Base-by-base conservation (phyloP, 164 flowering plant genomes). In the Euptelea pleiosperma region DNA sequence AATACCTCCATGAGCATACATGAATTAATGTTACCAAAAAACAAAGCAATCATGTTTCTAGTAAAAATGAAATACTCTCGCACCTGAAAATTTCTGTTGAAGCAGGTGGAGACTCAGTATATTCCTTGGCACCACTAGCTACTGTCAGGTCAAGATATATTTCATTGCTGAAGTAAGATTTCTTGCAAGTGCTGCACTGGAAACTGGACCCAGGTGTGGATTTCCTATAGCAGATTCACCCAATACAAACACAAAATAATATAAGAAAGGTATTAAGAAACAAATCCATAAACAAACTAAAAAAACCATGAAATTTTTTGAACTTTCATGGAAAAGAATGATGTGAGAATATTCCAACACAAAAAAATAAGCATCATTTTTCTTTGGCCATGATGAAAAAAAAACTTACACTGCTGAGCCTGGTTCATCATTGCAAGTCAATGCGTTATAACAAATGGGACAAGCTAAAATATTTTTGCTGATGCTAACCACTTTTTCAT, bases 71-170 rank as follows among this genome's bases (percentile, higher is more conserved):
- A 14, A 26, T 30, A 33, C 36, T 24, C 8, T 24, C 54, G 6
- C 33, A 86, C 96, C 92, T 86, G 77, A 91, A 91, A 56, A 91
- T 3, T 74, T 86, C 90, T 0, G 92, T 79, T 41, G 83, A 70
- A 43, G 55, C 51, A 0, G 92, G 84, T 74, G 64, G 59, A 26
- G 70, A 22, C 68, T 81, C 92, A 37, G 62, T 76, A 59, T 79
- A 83, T 47, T 66, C 71, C 71, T 77, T 85, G 60, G 85, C 60
- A 18, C 83, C 87, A 68, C 83, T 73, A 51, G 80, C 63, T 40
- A 72, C 71, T 10, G 89, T 82, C 53, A 91, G 62, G 43, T 91
- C 92, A 48, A 85, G 55, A 73, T 79, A 82, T 6, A 78, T 59
- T 46, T 80, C 82, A 34, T 72, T 74, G 39, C 80, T 73, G 39